Evolutionary conservation across 2,329 filamentous ascomycete genomes (phyloP).

Genomic region (Sordariomycetes sp.): DNA sequence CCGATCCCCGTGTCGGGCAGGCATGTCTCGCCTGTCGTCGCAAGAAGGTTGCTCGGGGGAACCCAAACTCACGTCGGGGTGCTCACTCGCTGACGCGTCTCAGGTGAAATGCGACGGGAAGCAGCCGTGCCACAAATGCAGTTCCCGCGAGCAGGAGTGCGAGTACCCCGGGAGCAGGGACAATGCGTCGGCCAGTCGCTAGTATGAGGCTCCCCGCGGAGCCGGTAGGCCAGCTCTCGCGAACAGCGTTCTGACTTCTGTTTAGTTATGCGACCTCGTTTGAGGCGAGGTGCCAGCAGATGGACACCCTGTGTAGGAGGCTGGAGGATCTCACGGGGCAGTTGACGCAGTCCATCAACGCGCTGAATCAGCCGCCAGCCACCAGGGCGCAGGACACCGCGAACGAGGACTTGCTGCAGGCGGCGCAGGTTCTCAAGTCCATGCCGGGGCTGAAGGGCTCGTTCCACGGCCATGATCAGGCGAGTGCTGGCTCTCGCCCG

Average conservation of each 20-base stretch:
- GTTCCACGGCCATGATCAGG: neutral
- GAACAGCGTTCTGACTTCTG: neutral
- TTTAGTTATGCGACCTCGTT: constrained; percentile 9
- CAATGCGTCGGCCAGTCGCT: constrained; percentile 11
- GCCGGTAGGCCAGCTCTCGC: neutral
- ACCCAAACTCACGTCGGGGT: no score
- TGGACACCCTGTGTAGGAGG: constrained; percentile 11
- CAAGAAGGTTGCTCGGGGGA: constrained; percentile 8
- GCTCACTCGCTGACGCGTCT: neutral
- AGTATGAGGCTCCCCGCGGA: constrained; percentile 5
- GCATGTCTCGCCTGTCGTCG: constrained; percentile 11
- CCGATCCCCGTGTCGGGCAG: constrained; percentile 6
- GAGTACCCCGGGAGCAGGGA: constrained; percentile 11
- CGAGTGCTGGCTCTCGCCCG: neutral
- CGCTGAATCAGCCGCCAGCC: neutral
- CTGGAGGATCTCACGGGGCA: constrained; percentile 10
- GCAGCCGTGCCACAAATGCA: constrained; percentile 12
- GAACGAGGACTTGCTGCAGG: constrained; percentile 7
- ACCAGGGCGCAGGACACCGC: neutral
- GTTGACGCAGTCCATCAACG: constrained; percentile 7
- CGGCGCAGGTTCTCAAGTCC: constrained; percentile 8
- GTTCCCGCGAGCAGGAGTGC: constrained; percentile 10
- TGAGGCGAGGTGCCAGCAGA: constrained; percentile 12
- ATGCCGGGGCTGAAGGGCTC: constrained; percentile 1
- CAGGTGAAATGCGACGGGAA: constrained; percentile 15